A percentile compares a stretch with the other conserved stretches of the same genome.
Conservation (phyloP, 1,139 yeast species). For the Saccharomycopsis hybrid region DNA sequence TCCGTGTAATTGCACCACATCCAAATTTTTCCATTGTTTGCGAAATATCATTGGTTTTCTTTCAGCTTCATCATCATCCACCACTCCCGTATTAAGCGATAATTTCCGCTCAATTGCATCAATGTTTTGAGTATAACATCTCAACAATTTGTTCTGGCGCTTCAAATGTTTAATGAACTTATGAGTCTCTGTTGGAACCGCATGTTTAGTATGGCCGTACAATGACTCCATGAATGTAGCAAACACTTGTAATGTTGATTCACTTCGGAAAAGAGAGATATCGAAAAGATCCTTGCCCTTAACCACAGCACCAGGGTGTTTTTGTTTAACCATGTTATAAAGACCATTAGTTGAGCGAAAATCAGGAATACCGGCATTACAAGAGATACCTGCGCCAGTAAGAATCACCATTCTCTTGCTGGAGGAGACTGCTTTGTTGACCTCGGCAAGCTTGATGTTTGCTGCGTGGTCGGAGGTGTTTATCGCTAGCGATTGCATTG, state of each 20-base stretch:
- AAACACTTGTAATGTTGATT: constrained; percentile 56
- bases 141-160: constrained; percentile 57
- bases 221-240: constrained; percentile 77
- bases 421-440: constrained; percentile 26
- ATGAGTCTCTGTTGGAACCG: constrained; percentile 82
- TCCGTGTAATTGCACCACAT: constrained; percentile 88
- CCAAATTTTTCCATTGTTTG: constrained; percentile 50
- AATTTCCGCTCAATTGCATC: constrained; percentile 35
- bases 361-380: constrained; percentile 96
- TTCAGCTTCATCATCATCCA: constrained; percentile 8
- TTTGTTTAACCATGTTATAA: constrained; percentile 63
- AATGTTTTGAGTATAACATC: constrained; percentile 82
- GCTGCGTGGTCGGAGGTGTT: background rate
- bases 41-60: constrained; percentile 21
- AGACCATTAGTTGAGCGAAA: constrained; percentile 81
- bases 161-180: constrained; percentile 61
- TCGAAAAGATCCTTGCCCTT: constrained; percentile 90
- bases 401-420: constrained; percentile 49
- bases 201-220: constrained; percentile 53
- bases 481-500: no score
- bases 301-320: constrained; percentile 51
- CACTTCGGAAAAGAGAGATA: constrained; percentile 67
- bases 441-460: constrained; percentile 22
- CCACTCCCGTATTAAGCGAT: constrained; percentile 20
- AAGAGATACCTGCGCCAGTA: constrained; percentile 94